These are phyloP conservation scores for Aspergillus cejpii DNA, from an alignment of 2,329 filamentous ascomycete species.

Conservation along the genomic window DNA sequence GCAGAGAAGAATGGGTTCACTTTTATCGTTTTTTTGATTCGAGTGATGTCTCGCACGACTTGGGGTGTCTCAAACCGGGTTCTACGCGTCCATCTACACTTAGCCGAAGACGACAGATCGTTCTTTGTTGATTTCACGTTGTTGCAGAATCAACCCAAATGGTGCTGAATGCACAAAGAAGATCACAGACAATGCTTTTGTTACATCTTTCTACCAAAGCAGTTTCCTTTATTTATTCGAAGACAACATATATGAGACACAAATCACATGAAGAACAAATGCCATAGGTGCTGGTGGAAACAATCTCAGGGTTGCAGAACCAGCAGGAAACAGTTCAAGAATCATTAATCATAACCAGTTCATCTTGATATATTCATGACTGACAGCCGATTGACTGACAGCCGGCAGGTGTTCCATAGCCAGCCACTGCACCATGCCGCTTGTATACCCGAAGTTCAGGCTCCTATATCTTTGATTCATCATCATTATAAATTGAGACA, in stretches of 20 bases:
- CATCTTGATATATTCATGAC: too few relatives aligned
- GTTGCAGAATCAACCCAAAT: neutral
- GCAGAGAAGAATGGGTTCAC: neutral
- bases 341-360: neutral
- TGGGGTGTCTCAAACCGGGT: constrained; percentile 6
- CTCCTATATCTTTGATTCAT: neutral
- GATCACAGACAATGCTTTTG: neutral
- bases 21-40: neutral
- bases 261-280: too few relatives aligned
- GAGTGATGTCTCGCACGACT: constrained; percentile 4
- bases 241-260: too few relatives aligned
- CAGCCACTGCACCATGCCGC: too few relatives aligned
- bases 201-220: neutral
- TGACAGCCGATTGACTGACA: too few relatives aligned
- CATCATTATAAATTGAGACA: constrained; percentile 45
- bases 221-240: neutral
- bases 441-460: too few relatives aligned
- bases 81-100: constrained; percentile 1
- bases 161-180: neutral
- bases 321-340: neutral
- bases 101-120: neutral
- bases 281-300: too few relatives aligned
- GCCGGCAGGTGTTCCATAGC: too few relatives aligned
- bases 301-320: neutral
- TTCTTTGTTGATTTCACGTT: neutral